Percentiles rank a stretch among this genome's conserved stretches.
Evolutionary conservation across 306 rosid genomes (phyloP).

Genomic region (Cucumis hystrix): DNA sequence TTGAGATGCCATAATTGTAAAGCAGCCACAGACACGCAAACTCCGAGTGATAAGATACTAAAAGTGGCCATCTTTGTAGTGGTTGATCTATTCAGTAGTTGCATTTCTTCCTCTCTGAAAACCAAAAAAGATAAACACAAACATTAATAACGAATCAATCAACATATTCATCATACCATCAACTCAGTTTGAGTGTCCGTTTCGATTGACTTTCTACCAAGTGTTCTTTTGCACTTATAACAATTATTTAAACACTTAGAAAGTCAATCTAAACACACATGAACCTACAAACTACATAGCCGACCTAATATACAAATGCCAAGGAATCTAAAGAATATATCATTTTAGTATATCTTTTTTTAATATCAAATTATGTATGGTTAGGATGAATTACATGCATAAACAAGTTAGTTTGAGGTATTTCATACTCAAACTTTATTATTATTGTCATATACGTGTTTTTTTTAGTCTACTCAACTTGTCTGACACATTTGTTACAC

Average conservation of each 20-base stretch:
- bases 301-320: not conserved
- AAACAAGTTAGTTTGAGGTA: not conserved
- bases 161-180: not conserved
- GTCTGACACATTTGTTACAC: too few relatives aligned
- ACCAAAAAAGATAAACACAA: not conserved
- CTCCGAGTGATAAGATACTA: constrained; percentile 55
- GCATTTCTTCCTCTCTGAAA: constrained; percentile 87
- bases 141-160: not conserved
- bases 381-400: not conserved
- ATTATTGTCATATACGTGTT: too few relatives aligned
- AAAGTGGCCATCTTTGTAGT: constrained; percentile 63
- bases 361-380: not conserved
- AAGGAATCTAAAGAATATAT: not conserved
- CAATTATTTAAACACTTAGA: too few relatives aligned
- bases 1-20: constrained; percentile 89
- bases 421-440: too few relatives aligned
- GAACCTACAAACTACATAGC: not conserved
- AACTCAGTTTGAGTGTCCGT: not conserved
- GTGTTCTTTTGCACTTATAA: too few relatives aligned
- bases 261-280: not conserved
- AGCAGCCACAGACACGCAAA: constrained; percentile 83
- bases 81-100: constrained; percentile 60
- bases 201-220: too few relatives aligned
- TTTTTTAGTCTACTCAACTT: too few relatives aligned
- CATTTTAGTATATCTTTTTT: not conserved